Conservation (phyloP, 768 basidiomycete genomes). For the Suillus bovinus region DNA sequence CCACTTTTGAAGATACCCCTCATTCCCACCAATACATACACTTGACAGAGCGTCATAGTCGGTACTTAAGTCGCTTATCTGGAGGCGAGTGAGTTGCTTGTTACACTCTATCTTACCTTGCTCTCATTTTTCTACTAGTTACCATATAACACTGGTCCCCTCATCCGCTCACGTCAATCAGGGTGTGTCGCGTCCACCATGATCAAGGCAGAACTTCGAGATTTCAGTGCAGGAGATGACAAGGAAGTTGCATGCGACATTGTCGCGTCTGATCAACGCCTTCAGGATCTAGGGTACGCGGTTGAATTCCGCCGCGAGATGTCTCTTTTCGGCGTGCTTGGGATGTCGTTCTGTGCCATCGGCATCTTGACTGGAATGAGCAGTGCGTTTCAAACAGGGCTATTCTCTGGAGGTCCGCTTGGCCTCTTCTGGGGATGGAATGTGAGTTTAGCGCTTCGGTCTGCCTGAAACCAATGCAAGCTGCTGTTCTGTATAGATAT, state of each 20-base stretch:
- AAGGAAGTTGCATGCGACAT: neutral
- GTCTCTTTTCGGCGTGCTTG: constrained; percentile 57
- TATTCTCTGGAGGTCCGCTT: constrained; percentile 58
- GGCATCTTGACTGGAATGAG: constrained; percentile 64
- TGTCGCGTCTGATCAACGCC: constrained; percentile 38
- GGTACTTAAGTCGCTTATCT: neutral
- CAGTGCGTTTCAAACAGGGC: constrained; percentile 57
- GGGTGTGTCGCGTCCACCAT: neutral
- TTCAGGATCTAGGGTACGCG: constrained; percentile 54
- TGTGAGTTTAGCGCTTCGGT: constrained; percentile 31
- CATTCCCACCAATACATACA: neutral
- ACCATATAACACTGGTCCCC: neutral
- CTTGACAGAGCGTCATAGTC: neutral
- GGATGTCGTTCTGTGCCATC: constrained; percentile 61
- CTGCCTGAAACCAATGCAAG: neutral
- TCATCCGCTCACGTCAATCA: neutral
- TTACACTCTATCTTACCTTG: neutral
- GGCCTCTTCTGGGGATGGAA: constrained; percentile 68
- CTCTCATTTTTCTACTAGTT: neutral
- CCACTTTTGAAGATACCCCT: neutral
- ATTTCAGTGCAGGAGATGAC: neutral
- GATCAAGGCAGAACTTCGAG: neutral
- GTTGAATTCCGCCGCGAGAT: constrained; percentile 58
- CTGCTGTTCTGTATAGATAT: constrained; percentile 36
- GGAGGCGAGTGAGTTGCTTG: too few relatives aligned